Conservation (phyloP, 2,329 filamentous ascomycete genomes). For the Cercospora nicotianae region DNA sequence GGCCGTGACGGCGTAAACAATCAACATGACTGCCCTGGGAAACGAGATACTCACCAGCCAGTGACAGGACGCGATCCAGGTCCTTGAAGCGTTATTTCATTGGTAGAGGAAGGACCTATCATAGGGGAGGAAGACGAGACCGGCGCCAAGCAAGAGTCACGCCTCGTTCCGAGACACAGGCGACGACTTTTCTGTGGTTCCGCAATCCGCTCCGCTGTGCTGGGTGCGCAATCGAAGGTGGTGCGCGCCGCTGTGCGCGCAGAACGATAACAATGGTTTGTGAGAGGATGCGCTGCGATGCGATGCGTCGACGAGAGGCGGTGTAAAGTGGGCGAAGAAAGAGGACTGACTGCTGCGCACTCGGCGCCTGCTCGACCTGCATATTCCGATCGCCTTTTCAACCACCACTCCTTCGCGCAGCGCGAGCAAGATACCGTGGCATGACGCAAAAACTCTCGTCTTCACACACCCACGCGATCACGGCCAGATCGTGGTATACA, state of each 20-base stretch:
- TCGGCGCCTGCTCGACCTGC: slow-evolving; percentile 2
- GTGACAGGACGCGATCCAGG: slow-evolving; percentile 20
- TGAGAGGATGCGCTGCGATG: neutral
- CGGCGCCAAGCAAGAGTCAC: slow-evolving; percentile 7
- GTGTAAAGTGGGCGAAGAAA: slow-evolving; percentile 5
- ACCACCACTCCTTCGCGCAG: neutral
- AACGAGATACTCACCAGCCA: slow-evolving; percentile 18
- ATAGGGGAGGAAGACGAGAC: slow-evolving; percentile 7
- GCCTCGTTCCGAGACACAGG: neutral
- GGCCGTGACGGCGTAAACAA: slow-evolving; percentile 16
- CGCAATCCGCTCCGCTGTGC: slow-evolving; percentile 6
- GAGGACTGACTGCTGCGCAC: neutral
- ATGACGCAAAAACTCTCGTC: slow-evolving; percentile 2
- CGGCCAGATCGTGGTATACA: slow-evolving; percentile 8
- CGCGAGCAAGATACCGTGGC: neutral
- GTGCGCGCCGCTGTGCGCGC: slow-evolving; percentile 3
- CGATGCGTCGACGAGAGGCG: neutral
- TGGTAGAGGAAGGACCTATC: slow-evolving; percentile 14
- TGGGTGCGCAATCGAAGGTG: neutral
- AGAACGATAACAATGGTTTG: neutral
- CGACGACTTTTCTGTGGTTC: slow-evolving; percentile 1
- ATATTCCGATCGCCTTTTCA: slow-evolving; percentile 1
- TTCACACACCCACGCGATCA: slow-evolving; percentile 2
- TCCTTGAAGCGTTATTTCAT: slow-evolving; percentile 19
- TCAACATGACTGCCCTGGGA: slow-evolving; percentile 14